A percentile compares a stretch with the other conserved stretches of the same genome.
Evolutionary conservation across 306 rosid species (phyloP).

Genomic region (Inga leiocalycina): DNA sequence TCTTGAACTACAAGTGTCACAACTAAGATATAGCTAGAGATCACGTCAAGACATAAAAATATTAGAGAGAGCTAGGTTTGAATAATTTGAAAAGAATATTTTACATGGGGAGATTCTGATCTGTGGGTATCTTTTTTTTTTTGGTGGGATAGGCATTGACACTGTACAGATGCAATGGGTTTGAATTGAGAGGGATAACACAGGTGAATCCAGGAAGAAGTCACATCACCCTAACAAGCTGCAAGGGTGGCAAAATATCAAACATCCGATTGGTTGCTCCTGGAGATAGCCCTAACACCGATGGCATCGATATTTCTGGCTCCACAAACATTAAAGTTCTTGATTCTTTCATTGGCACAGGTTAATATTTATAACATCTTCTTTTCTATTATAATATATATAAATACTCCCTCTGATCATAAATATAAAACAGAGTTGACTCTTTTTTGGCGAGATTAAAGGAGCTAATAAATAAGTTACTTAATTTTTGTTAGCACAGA

Average conservation of each 20-base stretch:
- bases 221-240: constrained; percentile 49
- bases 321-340: constrained; percentile 41
- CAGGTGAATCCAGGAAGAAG: constrained; percentile 51
- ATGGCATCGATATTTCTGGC: constrained; percentile 57
- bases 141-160: constrained; percentile 36
- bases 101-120: not conserved
- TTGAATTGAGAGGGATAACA: constrained; percentile 43
- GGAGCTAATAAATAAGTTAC: too few species aligned
- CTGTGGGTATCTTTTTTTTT: not conserved
- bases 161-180: constrained; percentile 45
- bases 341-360: constrained; percentile 51
- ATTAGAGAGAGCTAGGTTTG: not conserved
- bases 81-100: not conserved
- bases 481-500: too few species aligned
- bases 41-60: not conserved
- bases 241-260: constrained; percentile 37
- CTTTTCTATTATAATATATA: not conserved
- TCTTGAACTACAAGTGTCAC: not conserved
- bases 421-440: too few species aligned
- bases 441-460: too few species aligned
- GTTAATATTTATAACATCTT: constrained; percentile 1
- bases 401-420: too few species aligned
- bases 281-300: constrained; percentile 55
- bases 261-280: constrained; percentile 47
- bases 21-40: too few species aligned